These are phyloP conservation scores for Pulveroboletus sp. DNA, from an alignment of 1,284 basidiomycete species.

Conservation along the genomic window DNA sequence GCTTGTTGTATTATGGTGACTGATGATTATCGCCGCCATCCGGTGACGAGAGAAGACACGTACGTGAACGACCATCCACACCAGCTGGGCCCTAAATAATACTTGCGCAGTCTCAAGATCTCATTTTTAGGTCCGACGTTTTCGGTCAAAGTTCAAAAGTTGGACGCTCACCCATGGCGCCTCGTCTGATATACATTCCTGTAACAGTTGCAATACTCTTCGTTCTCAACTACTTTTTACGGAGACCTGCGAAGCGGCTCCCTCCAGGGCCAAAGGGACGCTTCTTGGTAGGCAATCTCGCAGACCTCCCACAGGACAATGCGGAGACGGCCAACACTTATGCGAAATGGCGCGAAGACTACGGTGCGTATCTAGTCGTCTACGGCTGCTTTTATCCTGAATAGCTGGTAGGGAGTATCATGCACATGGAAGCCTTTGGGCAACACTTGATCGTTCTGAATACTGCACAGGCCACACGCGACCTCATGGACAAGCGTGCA, in stretches of 20 bases:
- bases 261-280: conserved; percentile 15
- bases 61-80: too few species aligned
- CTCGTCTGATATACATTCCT: background rate
- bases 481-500: conserved; percentile 20
- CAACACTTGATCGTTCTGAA: conserved; percentile 12
- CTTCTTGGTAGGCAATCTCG: conserved; percentile 10
- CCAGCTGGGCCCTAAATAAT: too few species aligned
- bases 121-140: too few species aligned
- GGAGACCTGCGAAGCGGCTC: background rate
- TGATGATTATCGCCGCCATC: too few species aligned
- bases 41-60: too few species aligned
- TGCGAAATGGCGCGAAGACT: conserved; percentile 11
- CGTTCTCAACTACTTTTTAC: background rate
- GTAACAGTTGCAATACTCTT: background rate
- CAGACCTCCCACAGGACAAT: background rate
- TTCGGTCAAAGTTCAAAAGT: too few species aligned
- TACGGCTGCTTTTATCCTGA: background rate
- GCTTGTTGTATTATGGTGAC: too few species aligned
- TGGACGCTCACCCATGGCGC: background rate
- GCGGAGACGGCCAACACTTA: background rate
- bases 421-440: conserved; percentile 5
- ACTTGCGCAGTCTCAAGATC: too few species aligned
- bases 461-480: conserved; percentile 4
- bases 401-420: background rate
- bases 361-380: conserved; percentile 1